A percentile compares a stretch with the other conserved stretches of the same genome.
Conservation (phyloP, 148 eudicot species). For the Gaultheria prostrata region DNA sequence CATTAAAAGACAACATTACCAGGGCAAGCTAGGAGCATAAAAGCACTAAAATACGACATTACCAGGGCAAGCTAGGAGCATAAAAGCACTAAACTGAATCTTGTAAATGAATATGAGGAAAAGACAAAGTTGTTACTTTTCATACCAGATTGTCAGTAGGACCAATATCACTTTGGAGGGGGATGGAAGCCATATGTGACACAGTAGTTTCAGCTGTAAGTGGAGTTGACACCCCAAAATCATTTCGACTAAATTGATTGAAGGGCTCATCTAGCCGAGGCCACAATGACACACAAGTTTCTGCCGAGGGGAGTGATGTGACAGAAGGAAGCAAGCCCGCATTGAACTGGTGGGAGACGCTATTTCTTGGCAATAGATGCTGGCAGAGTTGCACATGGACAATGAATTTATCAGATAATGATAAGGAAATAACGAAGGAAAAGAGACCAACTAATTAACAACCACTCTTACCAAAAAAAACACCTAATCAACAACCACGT, state of each 20-base stretch:
- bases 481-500: background rate
- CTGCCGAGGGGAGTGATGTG: constrained; percentile 16
- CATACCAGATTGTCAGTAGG: constrained; percentile 25
- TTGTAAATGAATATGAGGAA: background rate
- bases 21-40: background rate
- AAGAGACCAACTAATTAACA: background rate
- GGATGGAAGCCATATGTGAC: constrained; percentile 12
- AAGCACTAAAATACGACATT: background rate
- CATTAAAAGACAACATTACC: background rate
- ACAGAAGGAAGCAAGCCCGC: constrained; percentile 17
- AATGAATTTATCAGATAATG: background rate
- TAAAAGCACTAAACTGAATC: background rate
- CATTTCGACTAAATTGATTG: constrained; percentile 6
- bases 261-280: constrained; percentile 19
- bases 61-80: background rate
- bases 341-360: constrained; percentile 19
- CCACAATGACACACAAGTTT: constrained; percentile 16
- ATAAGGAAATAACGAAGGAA: background rate
- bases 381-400: constrained; percentile 1
- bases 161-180: constrained; percentile 11
- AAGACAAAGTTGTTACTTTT: background rate
- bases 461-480: too few relatives aligned
- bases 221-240: constrained; percentile 23
- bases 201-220: constrained; percentile 19
- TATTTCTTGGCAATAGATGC: constrained; percentile 18